Evolutionary conservation across 164 flowering plant genomes (phyloP), one percentile per base, ranked within the genome.

Genomic region (Macadamia tetraphylla): DNA sequence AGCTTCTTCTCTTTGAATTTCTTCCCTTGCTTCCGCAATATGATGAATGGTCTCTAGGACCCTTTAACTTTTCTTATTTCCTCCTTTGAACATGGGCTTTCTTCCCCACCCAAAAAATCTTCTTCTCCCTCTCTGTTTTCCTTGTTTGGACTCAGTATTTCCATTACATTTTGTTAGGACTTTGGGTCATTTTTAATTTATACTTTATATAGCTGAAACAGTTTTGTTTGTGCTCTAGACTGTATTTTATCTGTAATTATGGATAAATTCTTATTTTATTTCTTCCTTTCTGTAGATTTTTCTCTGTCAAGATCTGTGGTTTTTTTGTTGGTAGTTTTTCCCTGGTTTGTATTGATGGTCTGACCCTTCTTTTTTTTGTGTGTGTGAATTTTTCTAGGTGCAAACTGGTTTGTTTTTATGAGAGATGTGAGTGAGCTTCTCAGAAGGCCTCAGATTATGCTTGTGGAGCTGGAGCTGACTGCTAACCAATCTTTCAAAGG

Each of bases 381-480:
- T 43, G 48, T 4, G 7, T 46, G 23, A 0, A 1, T 23, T 51
- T 60, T 59, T 18, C 46, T 60, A 83, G 95, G 77, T 77, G 94
- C 86, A 60, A 68, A 53, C 44, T 87, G 83, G 69, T 90, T 91
- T 56, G 18, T 83, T 1, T 87, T 93, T 52, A 87, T 78, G 65
- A 75, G 74, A 62, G 90, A 85, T 49, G 30, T 75, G 62, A 64
- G 82, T 71, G 85, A 6, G 60, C 35, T 10, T 82, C 85, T 51
- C 96, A 92, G 73, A 90, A 83, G 70, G 61, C 80, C 9, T 43
- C 90, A 29, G 98, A 92, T 66, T 92, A 83, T 75, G 98, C 98
- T 55, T 92, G 98, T 80, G 96, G 92, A 74, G 74, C 79, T 65
- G 94, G 92, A 73, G 98, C 93, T 55, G 94, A 90, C 61, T 92